Base-by-base conservation (phyloP, 208 protist species). In the Crithidia fasciculata region DNA sequence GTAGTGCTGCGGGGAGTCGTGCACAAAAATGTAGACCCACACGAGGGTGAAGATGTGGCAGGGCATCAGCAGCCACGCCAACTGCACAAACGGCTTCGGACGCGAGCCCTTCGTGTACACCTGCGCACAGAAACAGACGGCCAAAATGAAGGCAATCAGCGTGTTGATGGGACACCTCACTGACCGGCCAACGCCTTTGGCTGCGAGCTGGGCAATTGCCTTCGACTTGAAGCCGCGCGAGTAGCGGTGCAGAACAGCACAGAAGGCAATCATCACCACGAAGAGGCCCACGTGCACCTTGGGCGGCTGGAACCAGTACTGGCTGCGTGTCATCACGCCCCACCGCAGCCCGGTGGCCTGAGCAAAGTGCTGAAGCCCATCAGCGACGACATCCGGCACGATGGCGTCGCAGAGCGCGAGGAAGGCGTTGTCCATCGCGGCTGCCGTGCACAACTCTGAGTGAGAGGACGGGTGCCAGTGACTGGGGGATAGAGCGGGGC, bases 51-150 rank as follows among this genome's bases (percentile, higher is more conserved):
- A 84, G 50, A 95, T 41, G 68, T 95, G 90, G 81, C 90, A 95
- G 19, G 90, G 90, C 90, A 95, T 95, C 36, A 95, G 68, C 61
- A 95, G 69, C 90, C 90, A 95, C 19, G 83, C 81, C 7, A 95
- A 71, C 74, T 95, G 90, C n/a, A 95, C 80, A n/a, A 92, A 70
- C 36, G 87, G 86, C 57, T 84, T 71, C 39, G 81, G 79, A 0
- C 90, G 78, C 18, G 65, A 58, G 8, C 52, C 57, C 74, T 95
- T 95, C 3, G 75, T 70, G 45, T 83, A 73, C 45, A 89, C 74
- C 53, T 95, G 87, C 44, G 57, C 56, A 15, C 59, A 47, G 53
- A 87, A 83, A 60, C 83, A 90, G 28, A 69, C 44, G 9, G 87
- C 52, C 61, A 91, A 54, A 0, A 87, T 10, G 36, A 60, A 45